Evolutionary conservation across 2,329 filamentous ascomycete species (phyloP), one percentile per base, ranked within the genome.

Genomic region (Colletotrichum tropicale): DNA sequence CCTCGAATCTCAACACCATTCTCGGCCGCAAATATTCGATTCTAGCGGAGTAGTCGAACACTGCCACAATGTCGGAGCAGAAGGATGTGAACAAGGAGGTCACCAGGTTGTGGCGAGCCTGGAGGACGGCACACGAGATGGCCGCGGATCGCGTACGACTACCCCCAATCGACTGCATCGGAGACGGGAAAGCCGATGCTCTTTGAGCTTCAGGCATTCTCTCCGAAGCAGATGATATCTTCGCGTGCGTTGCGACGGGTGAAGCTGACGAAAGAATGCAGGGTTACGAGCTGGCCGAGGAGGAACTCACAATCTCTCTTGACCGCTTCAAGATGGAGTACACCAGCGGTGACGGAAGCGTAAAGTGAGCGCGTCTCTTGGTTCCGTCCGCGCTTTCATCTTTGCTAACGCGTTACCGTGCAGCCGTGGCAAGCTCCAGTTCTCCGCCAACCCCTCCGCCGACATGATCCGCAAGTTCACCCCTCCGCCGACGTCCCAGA

Each of bases 91-190:
- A 88, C 79, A 89, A 89, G 83, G 87, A 88, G 84, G 85, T 89
- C 65, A 87, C 90, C 81, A 93, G 94, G 83, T 92, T 98, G 80
- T 99, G 97, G 96, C 94, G 96, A 85, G 95, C 96, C 81, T 98
- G 95, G 92, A 93, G 93, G 86, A 99, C 97, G 10, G 93, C 96
- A 65, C 95, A 98, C 85, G 95, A 99, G 89, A 98, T 99, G 96
- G 94, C 97, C 80, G 89, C 91, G 77, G 97, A 98, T 85, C 89
- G 96, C 84, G 96, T 98, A 91, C 81, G 94, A 81, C 58, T n/a
- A 18, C 43, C 43, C 66, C 12, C 26, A n/a, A 52, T 52, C 18
- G 10, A 61, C 18, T 34, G 6, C 34, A 36, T 34, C 9, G 38
- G n/a, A 6, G 15, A 28, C 7, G n/a, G 9, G n/a, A 21, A 24